phyloP scores from a whole-genome alignment of 805 yeast species.

The Saturnispora kantuleensis region DNA sequence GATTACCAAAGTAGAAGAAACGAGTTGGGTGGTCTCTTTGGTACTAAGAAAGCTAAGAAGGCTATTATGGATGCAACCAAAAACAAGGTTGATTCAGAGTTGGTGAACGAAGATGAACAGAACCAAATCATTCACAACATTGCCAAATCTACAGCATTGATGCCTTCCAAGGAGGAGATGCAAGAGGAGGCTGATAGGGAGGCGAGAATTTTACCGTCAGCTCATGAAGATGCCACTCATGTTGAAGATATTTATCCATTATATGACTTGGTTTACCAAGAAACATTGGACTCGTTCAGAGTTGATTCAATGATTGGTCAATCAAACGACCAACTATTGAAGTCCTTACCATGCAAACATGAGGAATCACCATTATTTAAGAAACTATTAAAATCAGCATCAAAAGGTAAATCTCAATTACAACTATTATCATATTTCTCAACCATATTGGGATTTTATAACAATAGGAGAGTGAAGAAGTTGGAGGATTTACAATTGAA shows the following conservation, averaged over 20 bases:
- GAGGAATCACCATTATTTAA: constrained; percentile 3
- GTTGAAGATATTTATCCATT: constrained; percentile 80
- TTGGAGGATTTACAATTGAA: constrained; percentile 49
- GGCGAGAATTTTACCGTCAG: constrained; percentile 78
- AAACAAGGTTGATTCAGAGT: constrained; percentile 79
- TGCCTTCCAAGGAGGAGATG: constrained; percentile 66
- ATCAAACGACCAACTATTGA: constrained; percentile 39
- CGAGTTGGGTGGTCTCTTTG: constrained; percentile 89
- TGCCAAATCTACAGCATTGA: constrained; percentile 51
- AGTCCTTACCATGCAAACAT: constrained; percentile 50
- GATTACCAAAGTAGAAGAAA: constrained; percentile 44
- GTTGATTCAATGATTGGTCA: constrained; percentile 44
- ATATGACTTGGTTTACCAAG: constrained; percentile 55
- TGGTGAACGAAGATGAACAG: constrained; percentile 51
- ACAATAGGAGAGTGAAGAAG: constrained; percentile 55
- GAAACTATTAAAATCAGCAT: constrained; percentile 24
- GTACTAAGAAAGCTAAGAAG: constrained; percentile 92
- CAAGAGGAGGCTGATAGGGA: constrained; percentile 41
- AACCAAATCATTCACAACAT: constrained; percentile 76
- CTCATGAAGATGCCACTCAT: constrained; percentile 66
- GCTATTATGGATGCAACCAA: constrained; percentile 73
- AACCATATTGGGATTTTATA: constrained; percentile 68
- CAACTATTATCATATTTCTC: constrained; percentile 76
- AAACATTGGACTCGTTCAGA: constrained; percentile 54
- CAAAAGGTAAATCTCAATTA: constrained; percentile 38